Evolutionary conservation across 176 grass and related monocot genomes (phyloP).

Genomic region (Oryza coarctata): DNA sequence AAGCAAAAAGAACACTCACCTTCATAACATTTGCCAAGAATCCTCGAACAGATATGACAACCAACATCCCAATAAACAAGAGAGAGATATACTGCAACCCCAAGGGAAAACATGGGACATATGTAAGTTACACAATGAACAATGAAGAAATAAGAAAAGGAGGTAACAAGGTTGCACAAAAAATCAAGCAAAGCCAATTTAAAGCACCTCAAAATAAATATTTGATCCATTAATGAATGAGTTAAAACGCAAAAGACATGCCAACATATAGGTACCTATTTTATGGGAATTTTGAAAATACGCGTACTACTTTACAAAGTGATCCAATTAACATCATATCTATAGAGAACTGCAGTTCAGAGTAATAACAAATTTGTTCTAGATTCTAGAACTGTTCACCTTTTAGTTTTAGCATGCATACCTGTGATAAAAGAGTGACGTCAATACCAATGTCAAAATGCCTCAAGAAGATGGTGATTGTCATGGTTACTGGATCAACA

Average conservation of each 20-base stretch:
- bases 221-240: neutral
- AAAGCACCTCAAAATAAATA: neutral
- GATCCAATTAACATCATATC: neutral
- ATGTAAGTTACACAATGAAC: slow-evolving; percentile 21
- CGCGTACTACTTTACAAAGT: neutral
- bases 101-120: slow-evolving; percentile 11
- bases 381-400: neutral
- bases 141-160: slow-evolving; percentile 11
- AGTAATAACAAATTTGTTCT: slow-evolving; percentile 13
- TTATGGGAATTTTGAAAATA: neutral
- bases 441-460: slow-evolving; percentile 97
- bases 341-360: neutral
- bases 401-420: slow-evolving; percentile 21
- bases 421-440: slow-evolving; percentile 84
- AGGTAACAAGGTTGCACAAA: neutral
- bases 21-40: slow-evolving; percentile 98
- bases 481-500: slow-evolving; percentile 95
- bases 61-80: slow-evolving; percentile 97
- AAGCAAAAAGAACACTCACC: slow-evolving; percentile 36
- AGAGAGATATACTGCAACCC: slow-evolving; percentile 87
- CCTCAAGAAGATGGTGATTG: slow-evolving; percentile 94
- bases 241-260: neutral
- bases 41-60: slow-evolving; percentile 95
- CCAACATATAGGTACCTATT: neutral
- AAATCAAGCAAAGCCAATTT: neutral